These are phyloP conservation scores for Spencermartinsiella ligniputridi DNA, from an alignment of 1,139 yeast genomes.

Conservation along the genomic window DNA sequence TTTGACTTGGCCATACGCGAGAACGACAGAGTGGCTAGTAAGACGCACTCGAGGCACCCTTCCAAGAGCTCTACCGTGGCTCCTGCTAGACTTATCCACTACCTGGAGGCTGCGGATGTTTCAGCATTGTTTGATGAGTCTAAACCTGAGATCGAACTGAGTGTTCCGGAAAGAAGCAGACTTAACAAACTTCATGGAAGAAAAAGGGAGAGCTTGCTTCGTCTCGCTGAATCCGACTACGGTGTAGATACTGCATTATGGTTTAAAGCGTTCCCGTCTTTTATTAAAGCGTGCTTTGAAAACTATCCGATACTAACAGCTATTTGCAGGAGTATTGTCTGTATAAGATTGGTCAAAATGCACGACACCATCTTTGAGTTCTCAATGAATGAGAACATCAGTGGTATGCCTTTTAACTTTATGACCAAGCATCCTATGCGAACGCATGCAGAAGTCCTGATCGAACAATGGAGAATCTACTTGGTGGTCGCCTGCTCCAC, in stretches of 20 bases:
- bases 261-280: constrained; percentile 80
- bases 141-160: constrained; percentile 56
- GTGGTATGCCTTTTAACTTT: constrained; percentile 16
- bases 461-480: constrained; percentile 86
- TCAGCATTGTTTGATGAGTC: constrained; percentile 48
- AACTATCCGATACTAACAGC: constrained; percentile 93
- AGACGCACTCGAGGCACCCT: constrained; percentile 20
- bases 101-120: constrained; percentile 67
- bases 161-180: constrained; percentile 77
- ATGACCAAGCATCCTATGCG: constrained; percentile 33
- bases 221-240: constrained; percentile 83
- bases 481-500: constrained; percentile 91
- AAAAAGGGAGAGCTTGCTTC: constrained; percentile 58
- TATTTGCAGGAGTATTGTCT: constrained; percentile 85
- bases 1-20: constrained; percentile 79
- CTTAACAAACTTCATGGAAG: constrained; percentile 59
- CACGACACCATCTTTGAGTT: constrained; percentile 61
- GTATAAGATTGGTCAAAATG: constrained; percentile 83
- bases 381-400: constrained; percentile 6
- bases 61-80: constrained; percentile 42
- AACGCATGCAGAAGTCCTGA: constrained; percentile 64
- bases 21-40: constrained; percentile 33
- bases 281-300: constrained; percentile 68
- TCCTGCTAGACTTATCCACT: constrained; percentile 74
- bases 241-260: constrained; percentile 95